Conservation (phyloP, 2,329 filamentous ascomycete genomes). For the Bipolaris zeicola region DNA sequence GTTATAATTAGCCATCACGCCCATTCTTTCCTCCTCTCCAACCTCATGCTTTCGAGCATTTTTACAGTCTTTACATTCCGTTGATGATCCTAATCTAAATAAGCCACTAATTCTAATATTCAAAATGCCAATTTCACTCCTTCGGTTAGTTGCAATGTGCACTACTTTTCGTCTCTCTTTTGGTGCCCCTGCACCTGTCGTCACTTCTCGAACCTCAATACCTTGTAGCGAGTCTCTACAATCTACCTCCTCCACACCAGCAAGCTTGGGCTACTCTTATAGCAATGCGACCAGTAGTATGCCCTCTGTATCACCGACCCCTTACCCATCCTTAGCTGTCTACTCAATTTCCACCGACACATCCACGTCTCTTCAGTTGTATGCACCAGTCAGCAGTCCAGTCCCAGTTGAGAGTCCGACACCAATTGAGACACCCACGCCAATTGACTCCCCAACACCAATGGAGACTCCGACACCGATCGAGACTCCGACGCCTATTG, state of each 20-base stretch:
- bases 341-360: too few relatives aligned
- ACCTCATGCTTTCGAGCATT: neutral
- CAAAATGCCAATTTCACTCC: neutral
- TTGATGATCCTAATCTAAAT: neutral
- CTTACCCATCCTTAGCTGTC: too few relatives aligned
- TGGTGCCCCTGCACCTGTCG: neutral
- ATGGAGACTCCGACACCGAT: neutral
- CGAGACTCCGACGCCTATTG: too few relatives aligned
- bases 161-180: neutral
- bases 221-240: neutral
- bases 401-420: too few relatives aligned
- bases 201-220: neutral
- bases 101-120: neutral
- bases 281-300: too few relatives aligned
- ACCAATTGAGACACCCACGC: neutral
- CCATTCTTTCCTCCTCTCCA: neutral
- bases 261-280: too few relatives aligned
- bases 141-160: neutral
- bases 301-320: too few relatives aligned
- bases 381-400: too few relatives aligned
- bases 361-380: too few relatives aligned
- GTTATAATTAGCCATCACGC: neutral
- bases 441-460: neutral
- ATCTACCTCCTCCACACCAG: too few relatives aligned
- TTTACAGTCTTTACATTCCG: neutral